Base-by-base conservation (phyloP, 2,329 filamentous ascomycete species). In the Neonectria neomacrospora region DNA sequence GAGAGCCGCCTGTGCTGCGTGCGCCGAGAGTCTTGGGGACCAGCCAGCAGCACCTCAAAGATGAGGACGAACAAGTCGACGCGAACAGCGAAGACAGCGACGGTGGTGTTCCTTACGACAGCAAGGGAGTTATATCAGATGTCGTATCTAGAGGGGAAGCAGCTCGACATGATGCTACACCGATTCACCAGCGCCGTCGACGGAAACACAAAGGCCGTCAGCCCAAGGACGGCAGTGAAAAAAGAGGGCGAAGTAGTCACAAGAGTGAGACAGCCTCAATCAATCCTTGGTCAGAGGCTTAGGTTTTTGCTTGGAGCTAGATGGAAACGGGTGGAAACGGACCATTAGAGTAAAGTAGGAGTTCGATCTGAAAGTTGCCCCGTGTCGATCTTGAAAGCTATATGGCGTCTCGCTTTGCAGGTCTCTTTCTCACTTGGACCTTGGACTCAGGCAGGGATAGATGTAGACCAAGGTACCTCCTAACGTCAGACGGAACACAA, bases 11-110 rank as follows among this genome's bases (percentile, higher is more conserved):
- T 20, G 61, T 63, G 0, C 47, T 66, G 0, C 63, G 71, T 3
- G 67, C 71, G 5, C 75, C 68, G 2, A 64, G 76, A 8, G 37
- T 74, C 7, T 63, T 78, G 1, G 76, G 76, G 10, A 63, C 54
- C 3, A 42, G 54, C 23, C 60, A 63, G 18, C 34, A n/a, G 20
- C 26, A 37, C n/a, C 42, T 54, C 10, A 10, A 45, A 16, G 37
- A 28, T 8, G 39, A 34, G 10, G 34, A 62, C 2, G 44, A 50
- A 9, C 26, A 11, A 20, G 26, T 30, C 26, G 26, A 32, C 14
- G 16, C 32, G n/a, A 44, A 61, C 12, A 50, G 47, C 16, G 57
- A 64, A 30, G 34, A 55, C 39, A 20, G 20, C 22, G 39, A 45
- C 5, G 12, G 22, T 16, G 32, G 23, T 26, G 18, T 16, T 28